Evolutionary conservation across 192 early-diverging fungal species (phyloP).

Genomic region (Entomortierella lignicola): DNA sequence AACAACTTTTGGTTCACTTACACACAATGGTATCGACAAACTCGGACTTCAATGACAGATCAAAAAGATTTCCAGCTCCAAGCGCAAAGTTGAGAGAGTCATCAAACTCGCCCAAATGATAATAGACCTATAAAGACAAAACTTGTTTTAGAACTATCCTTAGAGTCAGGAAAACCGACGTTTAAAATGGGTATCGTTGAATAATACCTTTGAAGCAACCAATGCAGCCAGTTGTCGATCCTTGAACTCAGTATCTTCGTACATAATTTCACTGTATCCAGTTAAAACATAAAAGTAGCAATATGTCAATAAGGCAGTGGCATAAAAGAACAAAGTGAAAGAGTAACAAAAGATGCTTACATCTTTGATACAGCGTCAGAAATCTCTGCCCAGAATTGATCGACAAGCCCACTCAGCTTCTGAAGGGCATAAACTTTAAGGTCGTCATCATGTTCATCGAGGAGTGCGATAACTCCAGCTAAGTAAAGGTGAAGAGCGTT

Average conservation of each 20-base stretch:
- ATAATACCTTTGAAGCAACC: conserved; percentile 91
- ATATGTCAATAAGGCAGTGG: neutral
- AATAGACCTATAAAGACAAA: conserved; percentile 80
- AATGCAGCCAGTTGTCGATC: conserved; percentile 92
- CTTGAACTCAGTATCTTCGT: conserved; percentile 89
- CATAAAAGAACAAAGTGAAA: neutral
- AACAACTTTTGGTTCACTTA: conserved; percentile 49
- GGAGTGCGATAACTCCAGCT: conserved; percentile 93
- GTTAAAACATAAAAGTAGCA: neutral
- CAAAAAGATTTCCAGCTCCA: conserved; percentile 91
- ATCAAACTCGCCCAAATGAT: conserved; percentile 95
- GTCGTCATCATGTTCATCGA: conserved; percentile 92
- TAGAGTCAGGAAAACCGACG: too few relatives aligned
- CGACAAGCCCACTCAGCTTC: conserved; percentile 89
- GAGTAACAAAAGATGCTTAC: conserved; percentile 59
- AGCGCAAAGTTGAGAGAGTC: conserved; percentile 97
- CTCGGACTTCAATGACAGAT: conserved; percentile 81
- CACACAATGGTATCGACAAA: conserved; percentile 96
- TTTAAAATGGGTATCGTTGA: neutral
- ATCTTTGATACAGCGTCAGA: conserved; percentile 92
- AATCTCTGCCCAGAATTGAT: conserved; percentile 99
- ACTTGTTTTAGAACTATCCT: too few relatives aligned
- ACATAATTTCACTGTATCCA: conserved; percentile 86
- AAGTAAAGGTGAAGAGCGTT: neutral
- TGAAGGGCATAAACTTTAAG: conserved; percentile 94